Conservation (phyloP, 495 filamentous ascomycete genomes). For the Talaromyces adpressus region DNA sequence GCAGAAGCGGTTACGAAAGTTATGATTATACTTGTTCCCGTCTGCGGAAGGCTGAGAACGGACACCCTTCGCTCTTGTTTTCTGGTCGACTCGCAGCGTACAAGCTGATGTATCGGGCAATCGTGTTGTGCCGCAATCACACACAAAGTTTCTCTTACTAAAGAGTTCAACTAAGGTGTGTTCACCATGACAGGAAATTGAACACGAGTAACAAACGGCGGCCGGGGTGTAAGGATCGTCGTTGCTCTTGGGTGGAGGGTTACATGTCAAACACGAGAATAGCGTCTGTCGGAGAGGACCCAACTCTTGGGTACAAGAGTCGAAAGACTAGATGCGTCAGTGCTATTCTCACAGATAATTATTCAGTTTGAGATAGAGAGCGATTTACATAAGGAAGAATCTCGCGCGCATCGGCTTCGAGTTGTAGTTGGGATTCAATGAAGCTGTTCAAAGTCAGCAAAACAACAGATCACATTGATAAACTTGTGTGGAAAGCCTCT, state of each 20-base stretch:
- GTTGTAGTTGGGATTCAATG: slow-evolving; percentile 78
- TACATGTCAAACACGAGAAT: slow-evolving; percentile 90
- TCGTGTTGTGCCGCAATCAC: slow-evolving; percentile 90
- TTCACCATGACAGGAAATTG: slow-evolving; percentile 92
- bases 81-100: slow-evolving; percentile 64
- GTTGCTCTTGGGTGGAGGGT: slow-evolving; percentile 59
- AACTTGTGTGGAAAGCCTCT: slow-evolving; percentile 12
- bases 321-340: slow-evolving; percentile 59
- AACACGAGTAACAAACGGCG: slow-evolving; percentile 93
- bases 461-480: background rate
- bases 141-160: slow-evolving; percentile 88
- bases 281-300: slow-evolving; percentile 80
- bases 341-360: background rate
- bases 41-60: slow-evolving; percentile 63
- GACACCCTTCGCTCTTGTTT: slow-evolving; percentile 69
- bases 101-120: slow-evolving; percentile 65
- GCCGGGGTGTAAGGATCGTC: slow-evolving; percentile 64
- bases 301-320: slow-evolving; percentile 81
- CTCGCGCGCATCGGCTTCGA: slow-evolving; percentile 93
- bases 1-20: slow-evolving; percentile 90
- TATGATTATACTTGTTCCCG: slow-evolving; percentile 88
- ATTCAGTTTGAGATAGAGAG: background rate
- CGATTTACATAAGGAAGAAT: slow-evolving; percentile 75
- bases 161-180: slow-evolving; percentile 95
- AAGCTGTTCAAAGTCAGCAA: slow-evolving; percentile 45